Conservation (phyloP, 768 basidiomycete species). For the Rhizopogon salebrosus region DNA sequence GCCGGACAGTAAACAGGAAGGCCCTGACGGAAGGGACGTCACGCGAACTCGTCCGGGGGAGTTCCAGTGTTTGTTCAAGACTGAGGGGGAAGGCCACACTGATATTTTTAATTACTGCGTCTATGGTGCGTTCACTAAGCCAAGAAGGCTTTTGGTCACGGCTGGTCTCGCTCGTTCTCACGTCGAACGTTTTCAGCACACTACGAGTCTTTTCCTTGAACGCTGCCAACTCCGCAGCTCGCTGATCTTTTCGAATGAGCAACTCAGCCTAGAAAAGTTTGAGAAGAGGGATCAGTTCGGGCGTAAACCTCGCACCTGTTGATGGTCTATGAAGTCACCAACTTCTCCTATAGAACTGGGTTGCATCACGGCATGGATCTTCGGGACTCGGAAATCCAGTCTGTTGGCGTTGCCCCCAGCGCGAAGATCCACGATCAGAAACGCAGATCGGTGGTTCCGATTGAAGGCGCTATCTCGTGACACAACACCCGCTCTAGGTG, state of each 20-base stretch:
- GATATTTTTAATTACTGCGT: slow-evolving; percentile 56
- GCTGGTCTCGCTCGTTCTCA: slow-evolving; percentile 34
- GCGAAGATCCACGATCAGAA: slow-evolving; percentile 75
- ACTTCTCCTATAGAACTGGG: slow-evolving; percentile 89
- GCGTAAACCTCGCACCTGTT: slow-evolving; percentile 50
- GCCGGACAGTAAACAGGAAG: slow-evolving; percentile 79
- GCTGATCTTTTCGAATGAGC: slow-evolving; percentile 63
- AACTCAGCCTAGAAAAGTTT: slow-evolving; percentile 59
- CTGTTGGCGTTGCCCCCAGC: slow-evolving; percentile 29
- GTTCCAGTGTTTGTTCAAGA: slow-evolving; percentile 51
- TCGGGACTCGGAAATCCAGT: slow-evolving; percentile 57
- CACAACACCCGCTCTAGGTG: slow-evolving; percentile 43
- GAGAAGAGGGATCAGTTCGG: slow-evolving; percentile 2
- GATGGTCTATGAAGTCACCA: slow-evolving; percentile 81
- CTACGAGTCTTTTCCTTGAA: slow-evolving; percentile 79
- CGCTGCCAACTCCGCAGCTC: slow-evolving; percentile 70
- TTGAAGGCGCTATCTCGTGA: slow-evolving; percentile 40
- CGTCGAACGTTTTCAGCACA: slow-evolving; percentile 72
- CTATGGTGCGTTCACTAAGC: slow-evolving; percentile 51
- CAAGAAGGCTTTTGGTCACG: slow-evolving; percentile 34
- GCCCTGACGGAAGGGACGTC: slow-evolving; percentile 57
- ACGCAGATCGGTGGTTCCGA: slow-evolving; percentile 68
- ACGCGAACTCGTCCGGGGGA: slow-evolving; percentile 34
- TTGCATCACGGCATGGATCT: slow-evolving; percentile 91
- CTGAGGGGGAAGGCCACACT: slow-evolving; percentile 90